Conservation (phyloP, 805 yeast species). For the Myxozyma sirexii region DNA sequence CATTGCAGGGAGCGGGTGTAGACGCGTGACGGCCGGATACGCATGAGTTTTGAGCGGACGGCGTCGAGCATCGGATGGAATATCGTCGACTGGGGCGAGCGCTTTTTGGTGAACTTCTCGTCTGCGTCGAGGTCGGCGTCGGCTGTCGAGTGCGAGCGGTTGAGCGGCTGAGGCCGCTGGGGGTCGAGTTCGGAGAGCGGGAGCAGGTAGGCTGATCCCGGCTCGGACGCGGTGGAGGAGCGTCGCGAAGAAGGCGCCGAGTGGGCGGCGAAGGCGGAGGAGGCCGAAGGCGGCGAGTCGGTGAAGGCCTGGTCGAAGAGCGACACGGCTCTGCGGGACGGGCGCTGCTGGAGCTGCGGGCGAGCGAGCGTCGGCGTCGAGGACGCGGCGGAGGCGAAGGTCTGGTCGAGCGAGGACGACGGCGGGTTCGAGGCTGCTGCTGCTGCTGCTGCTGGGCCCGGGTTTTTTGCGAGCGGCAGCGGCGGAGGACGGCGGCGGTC, state of each 20-base stretch:
- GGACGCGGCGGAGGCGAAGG: background rate
- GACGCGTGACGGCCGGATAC: slow-evolving; percentile 17
- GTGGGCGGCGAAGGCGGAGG: background rate
- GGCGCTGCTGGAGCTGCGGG: slow-evolving; percentile 1
- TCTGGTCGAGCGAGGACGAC: no score
- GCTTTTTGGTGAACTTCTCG: background rate
- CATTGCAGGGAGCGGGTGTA: slow-evolving; percentile 28
- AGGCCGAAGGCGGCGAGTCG: slow-evolving; percentile 5
- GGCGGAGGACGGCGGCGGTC: slow-evolving; percentile 4
- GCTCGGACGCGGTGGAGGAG: background rate
- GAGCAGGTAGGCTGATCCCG: background rate
- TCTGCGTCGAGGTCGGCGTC: background rate
- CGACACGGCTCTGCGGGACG: slow-evolving; percentile 25
- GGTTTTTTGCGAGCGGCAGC: slow-evolving; percentile 1
- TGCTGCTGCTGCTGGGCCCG: background rate
- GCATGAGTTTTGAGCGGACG: background rate
- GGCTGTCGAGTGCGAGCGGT: background rate
- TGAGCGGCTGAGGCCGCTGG: background rate
- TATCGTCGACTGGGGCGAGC: background rate
- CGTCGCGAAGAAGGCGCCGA: background rate
- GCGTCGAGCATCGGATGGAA: background rate
- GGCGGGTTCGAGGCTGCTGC: no score
- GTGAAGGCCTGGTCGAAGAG: slow-evolving; percentile 11
- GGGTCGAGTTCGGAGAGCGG: background rate
- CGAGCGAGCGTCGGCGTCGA: background rate